Evolutionary conservation across 2,329 filamentous ascomycete species (phyloP), one percentile per base, ranked within the genome.

Genomic region (Diaporthe capsici): DNA sequence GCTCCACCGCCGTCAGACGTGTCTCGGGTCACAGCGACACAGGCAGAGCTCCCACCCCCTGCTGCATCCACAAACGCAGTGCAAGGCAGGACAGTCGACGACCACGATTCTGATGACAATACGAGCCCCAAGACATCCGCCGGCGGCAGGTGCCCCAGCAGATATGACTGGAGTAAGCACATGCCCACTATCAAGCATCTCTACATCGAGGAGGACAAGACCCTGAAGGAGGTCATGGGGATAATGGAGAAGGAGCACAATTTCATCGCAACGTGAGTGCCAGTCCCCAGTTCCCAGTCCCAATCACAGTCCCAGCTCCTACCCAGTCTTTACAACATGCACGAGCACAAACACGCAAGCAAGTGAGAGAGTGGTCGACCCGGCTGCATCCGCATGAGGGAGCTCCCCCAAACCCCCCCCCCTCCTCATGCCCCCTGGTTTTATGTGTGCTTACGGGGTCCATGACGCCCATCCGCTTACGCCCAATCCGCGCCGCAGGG

Each of bases 211-310:
- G 76, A 80, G 71, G 75, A 77, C 67, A 79, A 67, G 57, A 72
- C 77, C 17, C 65, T 79, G 28, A 78, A 76, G 28, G 78, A 79
- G 47, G 77, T 80, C 22, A 70, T 79, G 73, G 73, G 71, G 2
- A 76, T 76, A 15, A 80, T 80, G 79, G 72, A 73, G 47, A 71
- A 71, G 42, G 73, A 78, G 9, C 75, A 80, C 63, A 72, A 71
- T 37, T 80, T 80, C 31, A 53, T 77, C 31, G 79, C 76, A 37
- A 80, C 79, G 79, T 80, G 71, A 77, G 77, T 65, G 28, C 31
- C 42, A 34, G 22, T 47, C 15, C 15, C 28, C 34, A 17, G n/a
- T 25, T 12, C 67, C 31, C 8, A 22, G 28, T 12, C 5, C 31
- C 28, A 28, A 28, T 28, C 28, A 2, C 28, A 28, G 3, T 31